Base-by-base conservation (phyloP, 2,329 filamentous ascomycete genomes). In the Trichoderma polysporum region DNA sequence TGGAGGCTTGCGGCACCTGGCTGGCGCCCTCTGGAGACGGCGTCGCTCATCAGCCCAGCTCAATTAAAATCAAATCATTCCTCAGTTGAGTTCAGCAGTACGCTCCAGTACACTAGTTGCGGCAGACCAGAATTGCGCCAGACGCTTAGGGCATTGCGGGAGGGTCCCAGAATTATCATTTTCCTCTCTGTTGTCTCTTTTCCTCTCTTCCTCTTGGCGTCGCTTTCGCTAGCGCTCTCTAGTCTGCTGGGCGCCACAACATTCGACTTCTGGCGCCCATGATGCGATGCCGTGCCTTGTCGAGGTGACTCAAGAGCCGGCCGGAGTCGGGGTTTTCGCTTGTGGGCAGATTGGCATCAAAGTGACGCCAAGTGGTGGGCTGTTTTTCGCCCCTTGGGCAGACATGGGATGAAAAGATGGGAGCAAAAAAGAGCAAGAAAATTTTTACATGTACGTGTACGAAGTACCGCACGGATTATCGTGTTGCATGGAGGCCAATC, bases 311-410 rank as follows among this genome's bases (percentile, higher is more conserved):
- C 66, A 68, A 66, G 50, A 47, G 12, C 17, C 60, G 49, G 60
- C 49, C 60, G 60, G 60, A 39, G 37, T 63, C 60, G 49, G 60
- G 60, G 39, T 15, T 37, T 22, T 45, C 50, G 60, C 60, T 56
- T 54, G 41, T 67, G 49, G 59, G 37, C 66, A 57, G 66, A 67
- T 67, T 67, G 50, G 53, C 60, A 53, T 19, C 27, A 25, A 65
- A 47, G 52, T 47, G 37, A 54, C 54, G 54, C 41, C 45, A 57
- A 31, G 31, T 67, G 66, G 66, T 67, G 66, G 66, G 66, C 66
- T 57, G 37, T 64, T 67, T 67, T 67, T 63, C 52, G 58, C 66
- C 66, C 66, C 66, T 67, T 62, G 66, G 59, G 59, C 52, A 57
- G 37, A n/a, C 37, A 58, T 64, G 59, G 37, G 22, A 33, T 33